These are phyloP conservation scores for Fraxinus ornus DNA, from an alignment of 305 asterid species.

Conservation along the genomic window DNA sequence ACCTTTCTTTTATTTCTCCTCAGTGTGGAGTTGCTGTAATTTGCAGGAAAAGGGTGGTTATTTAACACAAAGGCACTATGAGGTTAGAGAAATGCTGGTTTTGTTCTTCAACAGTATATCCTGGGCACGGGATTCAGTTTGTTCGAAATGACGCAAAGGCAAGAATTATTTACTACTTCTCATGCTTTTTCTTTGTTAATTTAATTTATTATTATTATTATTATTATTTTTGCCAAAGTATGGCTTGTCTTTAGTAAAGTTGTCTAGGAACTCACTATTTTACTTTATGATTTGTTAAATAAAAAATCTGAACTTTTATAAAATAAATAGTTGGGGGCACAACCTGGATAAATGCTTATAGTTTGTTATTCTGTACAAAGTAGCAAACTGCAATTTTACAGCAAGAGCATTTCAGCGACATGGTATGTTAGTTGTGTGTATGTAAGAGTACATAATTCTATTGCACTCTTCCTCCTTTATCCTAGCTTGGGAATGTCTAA, in stretches of 20 bases:
- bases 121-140: conserved; percentile 90
- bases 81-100: conserved; percentile 98
- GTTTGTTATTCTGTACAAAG: background rate
- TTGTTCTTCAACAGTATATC: conserved; percentile 85
- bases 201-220: too few relatives aligned
- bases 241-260: background rate
- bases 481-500: background rate
- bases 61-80: conserved; percentile 41
- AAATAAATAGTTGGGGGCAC: background rate
- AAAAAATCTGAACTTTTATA: background rate
- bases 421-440: background rate
- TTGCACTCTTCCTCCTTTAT: background rate
- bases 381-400: background rate
- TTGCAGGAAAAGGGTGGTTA: conserved; percentile 16
- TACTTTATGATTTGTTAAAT: background rate
- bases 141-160: conserved; percentile 96
- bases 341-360: background rate
- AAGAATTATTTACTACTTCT: conserved; percentile 1
- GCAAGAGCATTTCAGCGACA: background rate
- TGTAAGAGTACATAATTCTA: background rate
- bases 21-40: background rate
- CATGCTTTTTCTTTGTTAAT: background rate
- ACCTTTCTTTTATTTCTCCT: background rate
- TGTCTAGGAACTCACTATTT: background rate
- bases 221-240: background rate